phyloP scores from a whole-genome alignment of 192 early-diverging fungal genomes.

The Pilaira anomala region DNA sequence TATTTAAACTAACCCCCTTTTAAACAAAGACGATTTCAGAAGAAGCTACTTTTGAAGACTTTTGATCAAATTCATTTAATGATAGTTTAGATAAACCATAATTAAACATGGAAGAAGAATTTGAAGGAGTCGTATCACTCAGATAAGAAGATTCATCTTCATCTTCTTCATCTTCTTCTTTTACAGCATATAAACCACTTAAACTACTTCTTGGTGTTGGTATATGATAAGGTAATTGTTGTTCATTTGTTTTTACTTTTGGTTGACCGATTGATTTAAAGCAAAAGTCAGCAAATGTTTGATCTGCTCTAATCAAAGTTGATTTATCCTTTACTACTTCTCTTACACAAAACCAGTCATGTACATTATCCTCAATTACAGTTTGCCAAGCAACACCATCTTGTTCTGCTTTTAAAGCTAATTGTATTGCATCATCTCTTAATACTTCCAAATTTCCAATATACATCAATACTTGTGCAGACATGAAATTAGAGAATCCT shows the following conservation, averaged over 20 bases:
- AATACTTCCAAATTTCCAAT: constrained; percentile 36
- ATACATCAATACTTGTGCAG: constrained; percentile 30
- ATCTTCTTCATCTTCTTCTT: constrained; percentile 22
- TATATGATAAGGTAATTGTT: not conserved
- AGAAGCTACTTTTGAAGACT: not conserved
- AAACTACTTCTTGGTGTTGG: not conserved
- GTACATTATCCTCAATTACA: constrained; percentile 33
- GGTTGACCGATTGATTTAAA: constrained; percentile 11
- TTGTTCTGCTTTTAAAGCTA: constrained; percentile 29
- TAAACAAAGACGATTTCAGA: not conserved
- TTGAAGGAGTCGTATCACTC: not conserved
- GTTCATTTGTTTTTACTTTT: not conserved
- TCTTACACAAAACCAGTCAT: constrained; percentile 44
- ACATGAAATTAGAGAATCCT: constrained; percentile 32
- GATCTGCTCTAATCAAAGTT: constrained; percentile 29
- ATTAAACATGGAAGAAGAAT: constrained; percentile 1
- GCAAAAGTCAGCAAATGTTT: constrained; percentile 30
- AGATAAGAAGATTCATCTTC: constrained; percentile 14
- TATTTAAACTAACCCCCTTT: no score
- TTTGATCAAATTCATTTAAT: constrained; percentile 5
- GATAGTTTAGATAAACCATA: not conserved
- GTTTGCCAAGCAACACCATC: constrained; percentile 36
- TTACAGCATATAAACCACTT: constrained; percentile 11
- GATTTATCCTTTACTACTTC: constrained; percentile 38
- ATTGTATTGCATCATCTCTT: constrained; percentile 33